phyloP scores from a whole-genome alignment of 2,329 filamentous ascomycete genomes.

The Neobulgaria alba region DNA sequence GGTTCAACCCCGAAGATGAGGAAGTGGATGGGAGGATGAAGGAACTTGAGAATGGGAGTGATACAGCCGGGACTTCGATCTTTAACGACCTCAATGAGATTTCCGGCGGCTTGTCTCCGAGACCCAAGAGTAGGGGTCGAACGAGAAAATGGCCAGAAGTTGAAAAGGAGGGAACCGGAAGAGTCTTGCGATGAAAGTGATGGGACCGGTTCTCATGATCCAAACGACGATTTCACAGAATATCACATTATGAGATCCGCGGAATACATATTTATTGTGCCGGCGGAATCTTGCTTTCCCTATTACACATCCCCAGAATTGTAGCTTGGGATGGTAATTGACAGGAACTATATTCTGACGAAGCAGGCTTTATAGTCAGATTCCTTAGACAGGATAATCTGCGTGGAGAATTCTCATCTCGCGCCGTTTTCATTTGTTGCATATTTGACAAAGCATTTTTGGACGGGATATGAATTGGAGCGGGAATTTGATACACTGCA shows the following conservation, averaged over 20 bases:
- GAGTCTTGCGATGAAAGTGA: conserved; percentile 21
- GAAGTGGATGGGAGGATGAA: conserved; percentile 10
- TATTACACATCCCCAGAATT: background rate
- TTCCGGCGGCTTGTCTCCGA: conserved; percentile 20
- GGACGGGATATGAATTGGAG: too few relatives aligned
- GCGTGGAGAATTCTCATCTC: too few relatives aligned
- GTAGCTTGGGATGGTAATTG: too few relatives aligned
- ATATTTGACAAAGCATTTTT: too few relatives aligned
- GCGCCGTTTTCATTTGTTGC: too few relatives aligned
- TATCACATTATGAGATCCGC: background rate
- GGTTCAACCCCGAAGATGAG: conserved; percentile 15
- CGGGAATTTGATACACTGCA: too few relatives aligned
- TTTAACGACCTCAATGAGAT: conserved; percentile 11
- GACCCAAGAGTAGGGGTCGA: conserved; percentile 15
- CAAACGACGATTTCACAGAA: background rate
- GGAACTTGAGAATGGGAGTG: conserved; percentile 9
- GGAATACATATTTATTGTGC: background rate
- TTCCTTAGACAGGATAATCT: too few relatives aligned
- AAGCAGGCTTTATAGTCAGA: too few relatives aligned
- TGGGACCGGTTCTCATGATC: conserved; percentile 2
- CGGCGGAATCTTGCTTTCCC: background rate
- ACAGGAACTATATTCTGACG: too few relatives aligned
- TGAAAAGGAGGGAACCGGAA: conserved; percentile 18
- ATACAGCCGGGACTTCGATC: conserved; percentile 18
- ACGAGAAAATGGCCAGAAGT: conserved; percentile 5